Percentiles rank a stretch among this genome's conserved stretches.
These are phyloP conservation scores for Microcyclospora tardicrescens DNA, from an alignment of 2,329 filamentous ascomycete genomes.

Conservation along the genomic window DNA sequence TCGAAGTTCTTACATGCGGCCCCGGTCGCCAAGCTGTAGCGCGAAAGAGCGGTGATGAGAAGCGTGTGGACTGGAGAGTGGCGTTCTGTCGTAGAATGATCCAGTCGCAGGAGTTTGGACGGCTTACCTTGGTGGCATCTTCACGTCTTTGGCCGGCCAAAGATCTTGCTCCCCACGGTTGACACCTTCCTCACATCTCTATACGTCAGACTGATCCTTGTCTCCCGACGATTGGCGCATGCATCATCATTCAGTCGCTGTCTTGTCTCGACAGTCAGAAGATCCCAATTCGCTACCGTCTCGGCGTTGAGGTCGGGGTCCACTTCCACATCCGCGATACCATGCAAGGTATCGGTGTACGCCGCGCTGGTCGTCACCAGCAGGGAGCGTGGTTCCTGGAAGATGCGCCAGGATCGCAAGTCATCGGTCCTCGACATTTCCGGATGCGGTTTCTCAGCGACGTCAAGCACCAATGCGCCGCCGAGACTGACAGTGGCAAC, in stretches of 20 bases:
- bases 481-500: constrained; percentile 87
- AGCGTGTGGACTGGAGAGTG: no score
- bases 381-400: constrained; percentile 74
- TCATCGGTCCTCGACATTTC: background rate
- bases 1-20: no score
- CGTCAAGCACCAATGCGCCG: constrained; percentile 61
- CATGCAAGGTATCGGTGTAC: constrained; percentile 61
- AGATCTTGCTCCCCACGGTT: constrained; percentile 56
- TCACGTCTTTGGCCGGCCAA: constrained; percentile 25
- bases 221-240: constrained; percentile 45
- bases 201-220: constrained; percentile 64
- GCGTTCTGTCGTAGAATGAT: no score
- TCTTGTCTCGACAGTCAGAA: constrained; percentile 39
- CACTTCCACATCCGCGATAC: constrained; percentile 51
- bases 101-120: no score
- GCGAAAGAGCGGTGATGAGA: no score
- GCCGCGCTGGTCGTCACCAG: constrained; percentile 57
- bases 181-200: constrained; percentile 77
- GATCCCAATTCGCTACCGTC: constrained; percentile 55
- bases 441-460: constrained; percentile 37
- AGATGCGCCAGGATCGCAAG: constrained; percentile 38
- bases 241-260: constrained; percentile 27
- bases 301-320: constrained; percentile 51
- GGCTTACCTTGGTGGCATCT: background rate
- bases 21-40: no score